Percentiles rank a stretch among this genome's conserved stretches.
Evolutionary conservation across 345 rosid species (phyloP).

Genomic region (Corymbia maculata): DNA sequence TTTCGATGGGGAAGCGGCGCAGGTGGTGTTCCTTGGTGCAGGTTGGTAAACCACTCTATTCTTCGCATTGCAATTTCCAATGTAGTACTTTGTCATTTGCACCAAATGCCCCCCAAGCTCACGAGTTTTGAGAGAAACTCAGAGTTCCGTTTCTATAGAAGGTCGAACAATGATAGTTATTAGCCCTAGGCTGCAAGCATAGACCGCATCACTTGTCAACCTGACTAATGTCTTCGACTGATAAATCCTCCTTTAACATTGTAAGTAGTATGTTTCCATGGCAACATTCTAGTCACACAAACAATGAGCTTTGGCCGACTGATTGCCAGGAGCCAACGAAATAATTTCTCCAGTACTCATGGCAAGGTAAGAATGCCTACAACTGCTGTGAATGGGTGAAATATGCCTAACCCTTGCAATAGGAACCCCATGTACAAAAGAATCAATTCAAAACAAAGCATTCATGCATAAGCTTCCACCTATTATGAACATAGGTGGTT

Average conservation of each 20-base stretch:
- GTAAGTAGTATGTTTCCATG: neutral
- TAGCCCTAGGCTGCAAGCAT: neutral
- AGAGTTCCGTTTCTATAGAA: neutral
- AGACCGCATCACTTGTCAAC: neutral
- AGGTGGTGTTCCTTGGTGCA: conserved; percentile 92
- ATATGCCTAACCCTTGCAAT: neutral
- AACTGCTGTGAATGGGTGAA: neutral
- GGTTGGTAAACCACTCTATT: conserved; percentile 20
- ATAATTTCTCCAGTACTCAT: neutral
- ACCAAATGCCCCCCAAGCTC: neutral
- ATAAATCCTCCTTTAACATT: neutral
- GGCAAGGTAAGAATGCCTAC: neutral
- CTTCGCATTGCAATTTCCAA: neutral
- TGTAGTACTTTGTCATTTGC: neutral
- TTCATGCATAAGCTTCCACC: neutral
- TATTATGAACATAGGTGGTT: neutral
- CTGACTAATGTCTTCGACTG: neutral
- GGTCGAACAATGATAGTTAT: neutral
- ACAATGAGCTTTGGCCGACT: neutral
- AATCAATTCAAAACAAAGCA: neutral
- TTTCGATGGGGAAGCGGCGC: conserved; percentile 33
- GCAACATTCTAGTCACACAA: neutral
- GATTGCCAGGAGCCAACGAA: neutral
- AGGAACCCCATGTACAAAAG: neutral
- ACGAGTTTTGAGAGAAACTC: neutral